phyloP scores from a whole-genome alignment of 2,329 filamentous ascomycete species.

The Domatiomyces catenatus region DNA sequence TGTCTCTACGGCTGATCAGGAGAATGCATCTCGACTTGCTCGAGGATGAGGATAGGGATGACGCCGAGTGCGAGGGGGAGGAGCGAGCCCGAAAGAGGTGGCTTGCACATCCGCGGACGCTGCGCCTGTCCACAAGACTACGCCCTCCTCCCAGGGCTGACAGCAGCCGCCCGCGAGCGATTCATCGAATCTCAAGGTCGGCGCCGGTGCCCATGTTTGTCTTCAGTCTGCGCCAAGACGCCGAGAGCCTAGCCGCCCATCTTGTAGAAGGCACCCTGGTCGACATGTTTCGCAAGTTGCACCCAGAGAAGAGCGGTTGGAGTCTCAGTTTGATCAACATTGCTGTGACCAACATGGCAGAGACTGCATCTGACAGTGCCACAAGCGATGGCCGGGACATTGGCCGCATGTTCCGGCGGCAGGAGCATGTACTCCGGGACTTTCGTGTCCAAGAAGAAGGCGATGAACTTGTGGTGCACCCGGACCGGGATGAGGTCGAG shows the following conservation, averaged over 20 bases:
- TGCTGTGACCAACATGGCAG: conserved; percentile 70
- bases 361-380: conserved; percentile 36
- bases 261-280: conserved; percentile 55
- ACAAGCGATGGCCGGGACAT: conserved; percentile 59
- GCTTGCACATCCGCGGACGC: conserved; percentile 65
- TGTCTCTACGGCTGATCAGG: conserved; percentile 55
- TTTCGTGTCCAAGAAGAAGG: conserved; percentile 36
- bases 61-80: conserved; percentile 23
- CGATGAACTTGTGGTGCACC: background rate
- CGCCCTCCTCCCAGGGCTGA: conserved; percentile 38
- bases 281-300: conserved; percentile 58
- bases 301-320: conserved; percentile 55
- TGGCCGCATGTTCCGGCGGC: conserved; percentile 61
- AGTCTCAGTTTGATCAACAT: conserved; percentile 74
- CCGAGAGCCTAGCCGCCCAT: conserved; percentile 48
- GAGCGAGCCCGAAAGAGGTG: conserved; percentile 33
- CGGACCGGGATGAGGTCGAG: background rate
- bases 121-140: conserved; percentile 66
- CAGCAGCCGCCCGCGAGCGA: conserved; percentile 41
- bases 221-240: conserved; percentile 45
- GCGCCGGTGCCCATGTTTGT: conserved; percentile 56
- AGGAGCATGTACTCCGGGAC: conserved; percentile 53
- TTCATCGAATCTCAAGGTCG: conserved; percentile 61
- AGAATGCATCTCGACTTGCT: conserved; percentile 67
- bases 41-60: too few species aligned